phyloP scores from a whole-genome alignment of 805 yeast genomes.

The Schwanniomyces vanrijiae region DNA sequence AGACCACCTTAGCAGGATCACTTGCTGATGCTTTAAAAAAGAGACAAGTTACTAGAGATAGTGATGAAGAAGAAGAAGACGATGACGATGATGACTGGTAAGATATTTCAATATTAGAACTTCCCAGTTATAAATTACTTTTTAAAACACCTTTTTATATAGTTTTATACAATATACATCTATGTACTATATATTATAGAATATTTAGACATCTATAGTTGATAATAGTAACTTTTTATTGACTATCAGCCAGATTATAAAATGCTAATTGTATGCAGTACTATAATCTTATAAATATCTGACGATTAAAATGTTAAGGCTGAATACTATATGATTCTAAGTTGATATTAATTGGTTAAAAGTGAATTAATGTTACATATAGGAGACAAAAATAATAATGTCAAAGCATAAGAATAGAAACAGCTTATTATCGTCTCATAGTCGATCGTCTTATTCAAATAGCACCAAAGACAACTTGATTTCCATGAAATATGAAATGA shows the following conservation, averaged over 20 bases:
- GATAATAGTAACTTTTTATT: too few relatives aligned
- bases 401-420: slow-evolving; percentile 30
- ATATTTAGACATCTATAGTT: too few relatives aligned
- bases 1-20: slow-evolving; percentile 71
- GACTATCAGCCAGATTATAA: too few relatives aligned
- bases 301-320: background rate
- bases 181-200: background rate
- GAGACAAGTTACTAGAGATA: slow-evolving; percentile 61
- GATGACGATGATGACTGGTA: slow-evolving; percentile 66
- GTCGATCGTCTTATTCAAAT: slow-evolving; percentile 17
- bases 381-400: slow-evolving; percentile 13
- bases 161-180: background rate
- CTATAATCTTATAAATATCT: background rate
- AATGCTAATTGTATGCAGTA: background rate
- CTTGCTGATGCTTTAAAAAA: slow-evolving; percentile 85
- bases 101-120: slow-evolving; percentile 1
- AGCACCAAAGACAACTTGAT: slow-evolving; percentile 31
- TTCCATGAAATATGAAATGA: slow-evolving; percentile 37
- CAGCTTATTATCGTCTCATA: slow-evolving; percentile 24
- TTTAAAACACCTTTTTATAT: background rate
- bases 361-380: background rate
- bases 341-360: background rate
- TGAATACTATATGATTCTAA: too few relatives aligned
- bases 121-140: background rate
- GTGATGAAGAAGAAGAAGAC: slow-evolving; percentile 70